Evolutionary conservation across 495 filamentous ascomycete genomes (phyloP).

Genomic region (Pseudomonodictys pantanalensis): DNA sequence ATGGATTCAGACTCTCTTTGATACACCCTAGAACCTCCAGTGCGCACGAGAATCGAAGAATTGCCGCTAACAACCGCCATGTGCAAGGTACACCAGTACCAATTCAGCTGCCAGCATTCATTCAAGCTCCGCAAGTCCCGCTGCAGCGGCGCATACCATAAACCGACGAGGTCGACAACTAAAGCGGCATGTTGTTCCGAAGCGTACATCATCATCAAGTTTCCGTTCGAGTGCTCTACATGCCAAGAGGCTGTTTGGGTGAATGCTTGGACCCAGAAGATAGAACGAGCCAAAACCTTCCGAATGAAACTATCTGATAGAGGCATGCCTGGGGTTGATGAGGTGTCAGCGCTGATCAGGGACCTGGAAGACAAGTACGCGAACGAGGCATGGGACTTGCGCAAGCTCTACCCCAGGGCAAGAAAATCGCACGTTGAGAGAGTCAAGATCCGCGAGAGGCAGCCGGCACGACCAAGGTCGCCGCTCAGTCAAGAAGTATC

Average conservation of each 20-base stretch:
- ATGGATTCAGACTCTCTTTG: no score
- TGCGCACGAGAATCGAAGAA: no score
- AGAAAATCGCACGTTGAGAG: background rate
- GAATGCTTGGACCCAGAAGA: background rate
- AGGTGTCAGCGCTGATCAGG: background rate
- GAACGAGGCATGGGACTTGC: background rate
- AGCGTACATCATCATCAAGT: constrained; percentile 12
- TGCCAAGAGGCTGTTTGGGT: constrained; percentile 10
- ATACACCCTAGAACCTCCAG: no score
- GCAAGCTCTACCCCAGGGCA: background rate
- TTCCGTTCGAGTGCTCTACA: constrained; percentile 1
- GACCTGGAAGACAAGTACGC: background rate
- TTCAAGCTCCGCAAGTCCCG: constrained; percentile 1
- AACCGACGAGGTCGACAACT: background rate
- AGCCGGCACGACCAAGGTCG: background rate
- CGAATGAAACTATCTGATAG: background rate
- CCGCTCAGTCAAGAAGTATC: constrained; percentile 5
- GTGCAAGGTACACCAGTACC: constrained; percentile 23
- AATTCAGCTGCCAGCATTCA: constrained; percentile 11
- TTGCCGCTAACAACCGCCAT: constrained; percentile 3
- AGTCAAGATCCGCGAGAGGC: background rate
- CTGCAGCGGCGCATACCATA: constrained; percentile 10
- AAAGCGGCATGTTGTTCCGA: constrained; percentile 14
- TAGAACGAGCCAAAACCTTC: constrained; percentile 1
- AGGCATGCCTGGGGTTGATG: background rate